Evolutionary conservation across 441 rosid species (phyloP).

Genomic region (Syzygium syzygioides): DNA sequence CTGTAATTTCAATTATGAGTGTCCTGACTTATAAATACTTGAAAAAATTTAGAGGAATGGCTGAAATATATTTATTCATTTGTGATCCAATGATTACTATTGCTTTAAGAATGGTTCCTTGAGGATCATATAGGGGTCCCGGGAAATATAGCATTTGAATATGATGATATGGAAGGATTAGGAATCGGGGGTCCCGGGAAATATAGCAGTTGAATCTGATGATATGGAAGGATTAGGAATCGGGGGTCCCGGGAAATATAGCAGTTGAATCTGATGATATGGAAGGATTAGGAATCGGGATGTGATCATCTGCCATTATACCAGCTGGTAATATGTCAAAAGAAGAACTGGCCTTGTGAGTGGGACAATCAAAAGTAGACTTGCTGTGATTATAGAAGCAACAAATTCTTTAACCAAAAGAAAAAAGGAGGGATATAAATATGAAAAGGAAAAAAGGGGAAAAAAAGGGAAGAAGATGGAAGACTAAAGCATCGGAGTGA

Average conservation of each 20-base stretch:
- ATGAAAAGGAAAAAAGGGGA: neutral
- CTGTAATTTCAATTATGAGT: neutral
- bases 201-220: neutral
- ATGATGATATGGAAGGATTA: neutral
- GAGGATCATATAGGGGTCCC: neutral
- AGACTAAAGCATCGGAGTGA: neutral
- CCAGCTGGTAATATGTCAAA: neutral
- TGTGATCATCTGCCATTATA: neutral
- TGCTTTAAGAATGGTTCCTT: neutral
- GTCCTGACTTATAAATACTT: neutral
- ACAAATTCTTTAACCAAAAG: neutral
- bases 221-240: neutral
- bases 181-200: neutral
- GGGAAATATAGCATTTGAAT: neutral
- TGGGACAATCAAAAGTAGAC: neutral
- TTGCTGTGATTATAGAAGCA: neutral
- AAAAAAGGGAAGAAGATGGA: neutral
- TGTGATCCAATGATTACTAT: neutral
- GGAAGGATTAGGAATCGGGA: neutral
- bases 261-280: neutral
- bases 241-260: neutral
- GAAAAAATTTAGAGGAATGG: neutral
- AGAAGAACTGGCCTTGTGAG: neutral
- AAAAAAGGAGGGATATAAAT: neutral
- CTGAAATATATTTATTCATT: neutral